Base-by-base conservation (phyloP, 2,329 filamentous ascomycete genomes). In the Hymenoscyphus repandus region DNA sequence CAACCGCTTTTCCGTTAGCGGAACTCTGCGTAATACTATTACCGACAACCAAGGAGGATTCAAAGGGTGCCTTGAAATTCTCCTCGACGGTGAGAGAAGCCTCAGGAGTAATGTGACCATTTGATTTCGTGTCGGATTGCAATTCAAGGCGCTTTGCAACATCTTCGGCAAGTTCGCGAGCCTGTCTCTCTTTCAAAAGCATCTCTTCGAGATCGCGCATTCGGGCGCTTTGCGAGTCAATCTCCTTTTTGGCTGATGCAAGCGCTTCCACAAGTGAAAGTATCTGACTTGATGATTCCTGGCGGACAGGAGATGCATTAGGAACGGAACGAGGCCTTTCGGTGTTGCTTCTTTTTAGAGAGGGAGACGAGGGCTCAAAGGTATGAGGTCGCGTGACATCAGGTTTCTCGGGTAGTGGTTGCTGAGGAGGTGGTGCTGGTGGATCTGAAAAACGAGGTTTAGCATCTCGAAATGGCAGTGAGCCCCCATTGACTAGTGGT, bases 371-470 rank as follows among this genome's bases (percentile, higher is more conserved):
- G 15, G 72, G 66, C 49, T 74, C 72, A 0, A 78, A 63, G 18
- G 69, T 70, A 31, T 72, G 70, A 39, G 67, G 70, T 61, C 71
- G 76, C 51, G 69, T 74, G 13, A 78, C 81, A 68, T 95, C 90
- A 0, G 92, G 92, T 67, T 96, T 96, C 66, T 96, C 91, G 1
- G 92, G 92, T 5, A 97, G 74, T 12, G 92, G 92, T 61, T 95
- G 91, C 60, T 95, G 90, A 27, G 92, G 92, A 22, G 92, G 92
- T 6, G 92, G 92, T 18, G 91, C 92, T 3, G 92, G 92, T 45
- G 92, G 92, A 51, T 96, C 91, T 1, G 89, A 93, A 66, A 96
- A 97, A 47, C 90, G 81, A 4, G 88, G 81, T 62, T 93, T 92
- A 37, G 84, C 74, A 63, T 96, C 90, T 58, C 89, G 85, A 42